A percentile compares a stretch with the other conserved stretches of the same genome.
Evolutionary conservation across 495 filamentous ascomycete species (phyloP).

Genomic region (Neurospora discreta): DNA sequence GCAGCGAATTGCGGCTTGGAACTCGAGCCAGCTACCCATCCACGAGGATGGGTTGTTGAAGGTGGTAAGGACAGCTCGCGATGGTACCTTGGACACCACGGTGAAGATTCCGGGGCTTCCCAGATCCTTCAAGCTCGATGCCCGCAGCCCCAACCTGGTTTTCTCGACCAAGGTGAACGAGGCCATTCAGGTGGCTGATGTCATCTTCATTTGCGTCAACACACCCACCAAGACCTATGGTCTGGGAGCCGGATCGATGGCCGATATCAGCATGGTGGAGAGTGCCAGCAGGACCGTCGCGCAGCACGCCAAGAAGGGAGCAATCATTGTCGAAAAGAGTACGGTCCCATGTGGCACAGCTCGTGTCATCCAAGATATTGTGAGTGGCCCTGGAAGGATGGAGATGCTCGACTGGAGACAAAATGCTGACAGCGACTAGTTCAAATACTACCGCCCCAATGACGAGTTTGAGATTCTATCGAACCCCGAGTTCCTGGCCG

Average conservation of each 20-base stretch:
- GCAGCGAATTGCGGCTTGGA: conserved; percentile 58
- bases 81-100: conserved; percentile 32
- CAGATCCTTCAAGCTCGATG: conserved; percentile 13
- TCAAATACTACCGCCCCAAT: conserved; percentile 41
- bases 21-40: conserved; percentile 62
- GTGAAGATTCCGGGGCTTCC: conserved; percentile 8
- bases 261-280: conserved; percentile 65
- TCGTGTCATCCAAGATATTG: conserved; percentile 54
- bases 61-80: conserved; percentile 54
- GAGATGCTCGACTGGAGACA: not conserved
- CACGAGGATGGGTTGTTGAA: conserved; percentile 62
- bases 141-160: conserved; percentile 49
- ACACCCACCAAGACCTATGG: conserved; percentile 70
- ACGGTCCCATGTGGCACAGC: conserved; percentile 76
- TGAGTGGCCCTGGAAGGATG: conserved; percentile 24
- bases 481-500: conserved; percentile 76
- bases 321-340: conserved; percentile 75
- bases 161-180: conserved; percentile 57
- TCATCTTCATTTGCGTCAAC: conserved; percentile 71
- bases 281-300: conserved; percentile 57
- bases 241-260: conserved; percentile 57
- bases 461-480: conserved; percentile 65
- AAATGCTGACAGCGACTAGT: conserved; percentile 12
- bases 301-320: conserved; percentile 48
- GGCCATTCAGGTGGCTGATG: conserved; percentile 55